Evolutionary conservation across 352 stramenopile species (phyloP).

Genomic region (Globisporangium barbulae): DNA sequence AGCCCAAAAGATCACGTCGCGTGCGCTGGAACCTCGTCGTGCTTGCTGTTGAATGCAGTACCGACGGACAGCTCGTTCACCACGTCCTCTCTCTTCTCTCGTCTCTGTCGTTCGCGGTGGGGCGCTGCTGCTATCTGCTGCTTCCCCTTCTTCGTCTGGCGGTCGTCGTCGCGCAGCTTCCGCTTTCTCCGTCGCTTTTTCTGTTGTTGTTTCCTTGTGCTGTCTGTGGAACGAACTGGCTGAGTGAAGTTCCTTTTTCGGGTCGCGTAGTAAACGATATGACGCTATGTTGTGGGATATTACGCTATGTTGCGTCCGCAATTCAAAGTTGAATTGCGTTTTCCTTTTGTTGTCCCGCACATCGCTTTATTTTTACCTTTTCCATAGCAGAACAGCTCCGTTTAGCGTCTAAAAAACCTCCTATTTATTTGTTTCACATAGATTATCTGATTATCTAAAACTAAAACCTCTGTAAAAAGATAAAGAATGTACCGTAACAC

Average conservation of each 20-base stretch:
- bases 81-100: not conserved
- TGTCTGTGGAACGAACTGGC: not conserved
- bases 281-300: too few species aligned
- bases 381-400: too few species aligned
- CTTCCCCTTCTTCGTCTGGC: not conserved
- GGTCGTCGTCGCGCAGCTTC: not conserved
- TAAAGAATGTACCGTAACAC: too few species aligned
- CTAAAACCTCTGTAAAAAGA: too few species aligned
- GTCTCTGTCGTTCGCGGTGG: not conserved
- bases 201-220: not conserved
- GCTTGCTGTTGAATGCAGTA: not conserved
- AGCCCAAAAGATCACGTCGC: conserved; percentile 11
- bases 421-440: too few species aligned
- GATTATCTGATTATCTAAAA: too few species aligned
- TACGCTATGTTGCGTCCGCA: too few species aligned
- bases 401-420: too few species aligned
- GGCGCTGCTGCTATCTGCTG: not conserved
- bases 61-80: not conserved
- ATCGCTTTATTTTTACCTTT: too few species aligned
- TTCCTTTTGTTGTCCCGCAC: too few species aligned
- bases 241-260: not conserved
- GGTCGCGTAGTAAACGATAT: too few species aligned
- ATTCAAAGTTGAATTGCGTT: too few species aligned
- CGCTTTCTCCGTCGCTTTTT: not conserved
- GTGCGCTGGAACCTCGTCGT: conserved; percentile 6